Base-by-base conservation (phyloP, 495 filamentous ascomycete species). In the Beverwykella pulmonaria region DNA sequence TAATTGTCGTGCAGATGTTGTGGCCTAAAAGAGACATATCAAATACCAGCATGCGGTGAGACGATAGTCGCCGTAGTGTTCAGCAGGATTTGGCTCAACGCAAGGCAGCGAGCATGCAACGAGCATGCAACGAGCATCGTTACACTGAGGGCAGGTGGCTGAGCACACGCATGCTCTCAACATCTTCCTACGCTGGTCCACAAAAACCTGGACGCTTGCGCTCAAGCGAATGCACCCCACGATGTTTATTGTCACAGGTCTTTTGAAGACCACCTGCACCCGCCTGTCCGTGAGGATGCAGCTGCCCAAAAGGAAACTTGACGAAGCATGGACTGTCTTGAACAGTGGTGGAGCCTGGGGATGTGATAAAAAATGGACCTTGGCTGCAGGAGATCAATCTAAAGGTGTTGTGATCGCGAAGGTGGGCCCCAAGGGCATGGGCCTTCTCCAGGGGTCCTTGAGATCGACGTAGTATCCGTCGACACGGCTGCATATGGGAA, bases 41-140 rank as follows among this genome's bases (percentile, higher is more conserved):
- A 63, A 48, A 53, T 68, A 63, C 54, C 27, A 44, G 47, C 20
- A 68, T 68, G 65, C 65, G 59, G 65, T 68, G 44, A 68, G 65
- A 63, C 59, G 29, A 63, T 59, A 63, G 53, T 27, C 30, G 59
- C 22, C 25, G 25, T 53, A 20, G 41, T 58, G 52, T 63, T 41
- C 22, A 59, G 59, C 59, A 68, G 59, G 65, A 50, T 57, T 39
- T 10, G 22, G 26, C 14, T 54, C 58, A 20, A 52, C 29, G 57
- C 47, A 44, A 23, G 29, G 17, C 20, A 50, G 14, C 22, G 20
- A 26, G 50, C 29, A 67, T 67, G n/a, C n/a, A n/a, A n/a, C n/a
- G n/a, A n/a, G n/a, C n/a, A n/a, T n/a, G n/a, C n/a, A 50, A 20
- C 22, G 20, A 26, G 50, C 29, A 67, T 67, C 25, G 41, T 53